Conservation (phyloP, 148 eudicot genomes). For the Fallopia convolvulus region DNA sequence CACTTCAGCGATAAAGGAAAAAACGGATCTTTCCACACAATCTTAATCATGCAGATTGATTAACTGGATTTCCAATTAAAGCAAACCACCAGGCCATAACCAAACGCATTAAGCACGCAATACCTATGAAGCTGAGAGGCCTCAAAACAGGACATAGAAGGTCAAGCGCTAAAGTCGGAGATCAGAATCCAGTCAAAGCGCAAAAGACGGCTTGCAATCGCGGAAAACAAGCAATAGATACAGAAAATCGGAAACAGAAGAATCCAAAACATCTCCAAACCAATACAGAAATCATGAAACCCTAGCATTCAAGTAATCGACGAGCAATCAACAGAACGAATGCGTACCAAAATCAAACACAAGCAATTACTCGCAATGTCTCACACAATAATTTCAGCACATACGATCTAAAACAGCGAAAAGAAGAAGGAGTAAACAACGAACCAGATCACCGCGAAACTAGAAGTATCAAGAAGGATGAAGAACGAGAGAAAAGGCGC, state of each 20-base stretch:
- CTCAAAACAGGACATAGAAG: too few relatives aligned
- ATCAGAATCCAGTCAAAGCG: neutral
- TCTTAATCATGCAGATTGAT: neutral
- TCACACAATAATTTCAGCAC: neutral
- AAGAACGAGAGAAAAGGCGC: neutral
- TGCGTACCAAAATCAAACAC: neutral
- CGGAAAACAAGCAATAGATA: neutral
- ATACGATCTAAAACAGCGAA: neutral
- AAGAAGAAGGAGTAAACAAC: neutral
- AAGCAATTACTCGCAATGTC: neutral
- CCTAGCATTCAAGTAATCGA: neutral
- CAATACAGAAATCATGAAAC: neutral
- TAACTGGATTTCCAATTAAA: neutral
- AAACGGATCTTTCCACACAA: neutral
- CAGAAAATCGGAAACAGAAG: too few relatives aligned
- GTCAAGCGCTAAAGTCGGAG: too few relatives aligned
- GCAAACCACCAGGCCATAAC: neutral
- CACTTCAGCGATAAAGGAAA: neutral
- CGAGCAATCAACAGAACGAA: neutral
- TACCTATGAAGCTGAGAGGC: too few relatives aligned
- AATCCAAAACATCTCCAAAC: neutral
- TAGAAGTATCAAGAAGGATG: neutral
- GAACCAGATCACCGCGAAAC: constrained; percentile 1
- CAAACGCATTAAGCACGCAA: neutral
- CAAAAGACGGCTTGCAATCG: neutral